Evolutionary conservation across 768 basidiomycete genomes (phyloP).

Genomic region (Boletus subcaerulescens): DNA sequence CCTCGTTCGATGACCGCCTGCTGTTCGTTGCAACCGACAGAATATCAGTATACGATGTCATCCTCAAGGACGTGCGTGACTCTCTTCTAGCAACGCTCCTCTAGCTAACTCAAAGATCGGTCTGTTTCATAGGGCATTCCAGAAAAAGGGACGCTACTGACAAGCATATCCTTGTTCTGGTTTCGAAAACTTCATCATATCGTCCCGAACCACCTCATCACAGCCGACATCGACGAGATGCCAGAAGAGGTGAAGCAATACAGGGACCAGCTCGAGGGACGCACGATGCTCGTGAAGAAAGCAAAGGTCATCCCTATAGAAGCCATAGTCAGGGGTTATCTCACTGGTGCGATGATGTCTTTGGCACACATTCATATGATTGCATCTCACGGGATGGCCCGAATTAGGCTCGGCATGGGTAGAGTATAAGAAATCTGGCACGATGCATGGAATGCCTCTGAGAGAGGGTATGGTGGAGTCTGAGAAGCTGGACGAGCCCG

Average conservation of each 20-base stretch:
- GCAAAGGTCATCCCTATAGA: constrained; percentile 90
- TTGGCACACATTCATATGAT: background rate
- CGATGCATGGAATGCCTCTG: constrained; percentile 81
- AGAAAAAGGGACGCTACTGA: constrained; percentile 87
- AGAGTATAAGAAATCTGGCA: constrained; percentile 86
- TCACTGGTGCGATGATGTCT: constrained; percentile 70
- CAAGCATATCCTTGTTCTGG: constrained; percentile 93
- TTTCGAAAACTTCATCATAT: constrained; percentile 77
- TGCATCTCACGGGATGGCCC: constrained; percentile 5
- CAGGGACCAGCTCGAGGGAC: constrained; percentile 71
- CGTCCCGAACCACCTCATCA: constrained; percentile 88
- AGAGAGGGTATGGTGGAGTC: constrained; percentile 81
- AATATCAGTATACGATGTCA: constrained; percentile 95
- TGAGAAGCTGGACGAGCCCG: constrained; percentile 71
- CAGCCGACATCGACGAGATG: constrained; percentile 75
- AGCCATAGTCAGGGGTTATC: constrained; percentile 93
- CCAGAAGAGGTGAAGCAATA: constrained; percentile 75
- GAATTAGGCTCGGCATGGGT: constrained; percentile 87
- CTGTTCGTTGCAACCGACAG: constrained; percentile 95
- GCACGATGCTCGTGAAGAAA: constrained; percentile 88
- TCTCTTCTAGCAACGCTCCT: background rate
- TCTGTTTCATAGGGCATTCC: constrained; percentile 74
- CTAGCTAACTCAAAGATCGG: background rate
- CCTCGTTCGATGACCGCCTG: constrained; percentile 65
- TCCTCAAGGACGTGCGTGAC: constrained; percentile 81